Evolutionary conservation across 2,329 filamentous ascomycete species (phyloP).

Genomic region (Clarireedia homoeocarpa): DNA sequence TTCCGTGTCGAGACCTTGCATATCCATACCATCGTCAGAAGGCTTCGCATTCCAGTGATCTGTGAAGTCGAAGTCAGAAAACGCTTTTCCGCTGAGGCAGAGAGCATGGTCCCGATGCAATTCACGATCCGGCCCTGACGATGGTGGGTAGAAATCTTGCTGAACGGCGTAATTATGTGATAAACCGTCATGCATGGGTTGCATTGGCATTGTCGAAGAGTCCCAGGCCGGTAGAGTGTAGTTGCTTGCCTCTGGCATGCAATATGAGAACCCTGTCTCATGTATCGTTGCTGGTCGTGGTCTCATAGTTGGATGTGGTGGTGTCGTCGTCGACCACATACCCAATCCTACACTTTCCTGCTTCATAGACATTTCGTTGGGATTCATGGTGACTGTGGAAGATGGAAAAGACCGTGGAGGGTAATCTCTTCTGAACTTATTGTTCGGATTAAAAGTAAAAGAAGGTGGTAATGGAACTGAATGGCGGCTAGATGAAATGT

Average conservation of each 20-base stretch:
- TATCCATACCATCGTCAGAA: slow-evolving; percentile 48
- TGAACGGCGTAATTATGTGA: slow-evolving; percentile 49
- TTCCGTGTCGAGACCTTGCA: slow-evolving; percentile 48
- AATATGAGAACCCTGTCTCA: slow-evolving; percentile 51
- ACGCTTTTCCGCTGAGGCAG: slow-evolving; percentile 1
- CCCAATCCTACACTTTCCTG: slow-evolving; percentile 40
- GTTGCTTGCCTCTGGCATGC: slow-evolving; percentile 45
- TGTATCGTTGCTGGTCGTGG: slow-evolving; percentile 52
- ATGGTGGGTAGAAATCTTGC: slow-evolving; percentile 47
- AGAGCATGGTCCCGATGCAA: slow-evolving; percentile 15
- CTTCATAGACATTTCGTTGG: slow-evolving; percentile 41
- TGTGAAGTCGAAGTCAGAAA: slow-evolving; percentile 20
- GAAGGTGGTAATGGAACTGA: slow-evolving; percentile 40
- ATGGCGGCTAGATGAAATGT: slow-evolving; percentile 37
- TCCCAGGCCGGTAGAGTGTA: slow-evolving; percentile 48
- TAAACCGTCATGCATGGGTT: slow-evolving; percentile 36
- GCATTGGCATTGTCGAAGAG: slow-evolving; percentile 43
- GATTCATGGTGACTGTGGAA: slow-evolving; percentile 41
- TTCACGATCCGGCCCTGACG: slow-evolving; percentile 44
- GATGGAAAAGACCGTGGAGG: slow-evolving; percentile 35
- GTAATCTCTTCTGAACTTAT: slow-evolving; percentile 40
- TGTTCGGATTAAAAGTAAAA: slow-evolving; percentile 42
- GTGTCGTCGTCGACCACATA: slow-evolving; percentile 49
- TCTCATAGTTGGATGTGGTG: slow-evolving; percentile 33
- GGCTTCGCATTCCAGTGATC: slow-evolving; percentile 47